Evolutionary conservation across 495 filamentous ascomycete species (phyloP).

Genomic region (Aspergillus ellipticus): DNA sequence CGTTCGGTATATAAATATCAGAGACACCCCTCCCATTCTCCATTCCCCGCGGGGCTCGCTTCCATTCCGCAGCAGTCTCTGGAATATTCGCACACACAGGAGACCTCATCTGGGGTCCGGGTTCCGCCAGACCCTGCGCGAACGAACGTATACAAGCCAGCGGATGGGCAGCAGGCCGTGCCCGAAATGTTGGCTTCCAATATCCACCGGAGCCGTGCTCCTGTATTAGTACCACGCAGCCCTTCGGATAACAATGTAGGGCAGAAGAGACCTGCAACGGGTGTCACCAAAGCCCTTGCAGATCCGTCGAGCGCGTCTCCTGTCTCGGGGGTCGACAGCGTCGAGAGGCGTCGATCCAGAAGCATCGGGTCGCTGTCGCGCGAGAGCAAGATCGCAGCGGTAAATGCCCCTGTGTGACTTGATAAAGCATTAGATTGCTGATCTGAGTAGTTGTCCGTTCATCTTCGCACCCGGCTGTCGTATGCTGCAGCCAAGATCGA

Average conservation of each 20-base stretch:
- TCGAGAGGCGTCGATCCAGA: conserved; percentile 53
- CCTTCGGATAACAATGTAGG: neutral
- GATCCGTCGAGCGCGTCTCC: neutral
- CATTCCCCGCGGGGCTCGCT: neutral
- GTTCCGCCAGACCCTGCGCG: neutral
- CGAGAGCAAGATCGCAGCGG: conserved; percentile 70
- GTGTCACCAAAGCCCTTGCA: neutral
- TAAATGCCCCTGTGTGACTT: conserved; percentile 32
- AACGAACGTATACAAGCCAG: neutral
- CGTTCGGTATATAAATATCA: neutral
- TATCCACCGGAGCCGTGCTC: neutral
- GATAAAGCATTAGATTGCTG: conserved; percentile 10
- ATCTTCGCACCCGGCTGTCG: conserved; percentile 73
- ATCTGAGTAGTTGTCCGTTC: conserved; percentile 61
- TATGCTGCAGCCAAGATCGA: conserved; percentile 90
- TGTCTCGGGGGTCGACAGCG: conserved; percentile 22
- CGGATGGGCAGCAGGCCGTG: neutral
- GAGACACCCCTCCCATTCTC: neutral
- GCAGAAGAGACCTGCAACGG: neutral
- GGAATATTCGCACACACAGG: neutral
- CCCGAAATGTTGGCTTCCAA: neutral
- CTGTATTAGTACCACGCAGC: neutral
- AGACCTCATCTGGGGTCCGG: neutral
- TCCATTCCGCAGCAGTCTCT: neutral
- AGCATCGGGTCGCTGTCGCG: conserved; percentile 61